phyloP scores from a whole-genome alignment of 208 protist species.

The Lotmaria passim region DNA sequence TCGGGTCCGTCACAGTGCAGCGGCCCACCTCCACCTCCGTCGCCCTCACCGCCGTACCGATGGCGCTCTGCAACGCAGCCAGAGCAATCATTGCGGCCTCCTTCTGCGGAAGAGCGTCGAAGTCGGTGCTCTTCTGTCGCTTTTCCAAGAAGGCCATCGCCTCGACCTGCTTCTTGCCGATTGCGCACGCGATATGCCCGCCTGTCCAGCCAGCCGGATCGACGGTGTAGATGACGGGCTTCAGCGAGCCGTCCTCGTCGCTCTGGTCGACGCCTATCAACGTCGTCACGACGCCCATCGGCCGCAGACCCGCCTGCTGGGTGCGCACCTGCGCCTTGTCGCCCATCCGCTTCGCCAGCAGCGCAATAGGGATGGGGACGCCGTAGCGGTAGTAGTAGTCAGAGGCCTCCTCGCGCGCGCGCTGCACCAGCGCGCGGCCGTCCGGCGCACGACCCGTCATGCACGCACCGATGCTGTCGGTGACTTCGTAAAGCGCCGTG shows the following conservation, averaged over 20 bases:
- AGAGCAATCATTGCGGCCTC: conserved; percentile 88
- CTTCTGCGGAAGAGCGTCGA: conserved; percentile 77
- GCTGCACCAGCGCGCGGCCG: conserved; percentile 91
- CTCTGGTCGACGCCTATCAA: conserved; percentile 95
- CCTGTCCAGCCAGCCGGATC: conserved; percentile 95
- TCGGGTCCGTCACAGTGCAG: conserved; percentile 40
- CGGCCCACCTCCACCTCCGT: conserved; percentile 86
- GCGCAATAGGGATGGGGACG: conserved; percentile 95
- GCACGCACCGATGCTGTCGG: conserved; percentile 93
- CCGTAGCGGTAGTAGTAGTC: conserved; percentile 97
- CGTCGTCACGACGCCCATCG: conserved; percentile 94
- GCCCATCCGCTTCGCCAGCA: conserved; percentile 96
- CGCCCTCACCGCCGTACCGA: conserved; percentile 74
- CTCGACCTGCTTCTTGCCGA: conserved; percentile 96
- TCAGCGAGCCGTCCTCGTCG: conserved; percentile 70
- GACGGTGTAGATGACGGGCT: conserved; percentile 94
- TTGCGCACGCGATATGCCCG: conserved; percentile 91
- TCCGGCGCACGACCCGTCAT: conserved; percentile 95
- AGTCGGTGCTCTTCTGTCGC: conserved; percentile 90
- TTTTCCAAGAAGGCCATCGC: conserved; percentile 97
- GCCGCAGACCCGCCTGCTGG: conserved; percentile 96
- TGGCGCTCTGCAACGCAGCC: conserved; percentile 76
- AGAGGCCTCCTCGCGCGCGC: conserved; percentile 95
- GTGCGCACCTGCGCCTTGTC: conserved; percentile 98
- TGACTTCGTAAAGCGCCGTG: conserved; percentile 96